A percentile compares a stretch with the other conserved stretches of the same genome.
Evolutionary conservation across 306 rosid genomes (phyloP).

Genomic region (Quercus dentata): DNA sequence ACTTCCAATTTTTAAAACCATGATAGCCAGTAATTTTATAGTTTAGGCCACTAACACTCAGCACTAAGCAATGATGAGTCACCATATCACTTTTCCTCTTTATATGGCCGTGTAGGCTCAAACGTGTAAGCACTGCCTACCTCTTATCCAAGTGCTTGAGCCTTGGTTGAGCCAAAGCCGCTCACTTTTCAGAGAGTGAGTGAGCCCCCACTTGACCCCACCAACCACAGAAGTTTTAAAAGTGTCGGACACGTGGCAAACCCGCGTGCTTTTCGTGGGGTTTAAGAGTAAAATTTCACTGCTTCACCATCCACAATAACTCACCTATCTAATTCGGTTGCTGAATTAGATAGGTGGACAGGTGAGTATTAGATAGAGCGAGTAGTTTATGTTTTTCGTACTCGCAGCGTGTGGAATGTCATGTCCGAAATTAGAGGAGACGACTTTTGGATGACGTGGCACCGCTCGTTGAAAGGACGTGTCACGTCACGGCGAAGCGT

Average conservation of each 20-base stretch:
- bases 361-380: slow-evolving; percentile 9
- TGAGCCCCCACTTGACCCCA: not conserved
- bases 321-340: not conserved
- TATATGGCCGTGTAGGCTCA: too few relatives aligned
- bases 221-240: too few relatives aligned
- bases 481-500: slow-evolving; percentile 1
- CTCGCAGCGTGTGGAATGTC: not conserved
- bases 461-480: not conserved
- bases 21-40: too few relatives aligned
- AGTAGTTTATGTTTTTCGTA: not conserved
- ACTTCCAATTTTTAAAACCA: too few relatives aligned
- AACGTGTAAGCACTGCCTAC: too few relatives aligned
- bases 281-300: not conserved
- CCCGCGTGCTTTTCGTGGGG: slow-evolving; percentile 3
- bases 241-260: not conserved
- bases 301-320: not conserved
- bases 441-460: slow-evolving; percentile 20
- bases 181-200: too few relatives aligned
- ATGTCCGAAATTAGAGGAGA: not conserved
- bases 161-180: too few relatives aligned
- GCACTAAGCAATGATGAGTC: too few relatives aligned
- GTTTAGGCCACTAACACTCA: too few relatives aligned
- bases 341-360: not conserved
- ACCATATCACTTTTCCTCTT: too few relatives aligned
- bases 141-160: too few relatives aligned